phyloP scores from a whole-genome alignment of 2,329 filamentous ascomycete species.

The Colletotrichum eremochloae region DNA sequence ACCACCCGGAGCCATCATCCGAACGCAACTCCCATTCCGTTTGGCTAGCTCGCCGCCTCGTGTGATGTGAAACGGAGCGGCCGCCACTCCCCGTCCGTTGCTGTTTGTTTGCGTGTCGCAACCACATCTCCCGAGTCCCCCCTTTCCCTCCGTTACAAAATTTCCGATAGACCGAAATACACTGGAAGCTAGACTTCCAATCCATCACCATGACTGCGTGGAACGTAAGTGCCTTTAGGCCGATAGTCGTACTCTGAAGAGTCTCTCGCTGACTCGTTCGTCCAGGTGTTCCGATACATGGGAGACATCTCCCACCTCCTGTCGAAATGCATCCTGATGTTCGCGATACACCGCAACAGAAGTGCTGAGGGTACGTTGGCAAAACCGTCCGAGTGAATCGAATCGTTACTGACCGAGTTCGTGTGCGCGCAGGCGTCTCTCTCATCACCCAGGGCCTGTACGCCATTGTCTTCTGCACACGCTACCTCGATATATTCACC shows the following conservation, averaged over 20 bases:
- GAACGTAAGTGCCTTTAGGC: conserved; percentile 52
- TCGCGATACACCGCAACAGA: conserved; percentile 88
- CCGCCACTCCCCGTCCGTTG: conserved; percentile 22
- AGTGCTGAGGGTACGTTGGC: conserved; percentile 79
- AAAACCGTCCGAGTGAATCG: background rate
- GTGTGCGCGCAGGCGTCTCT: conserved; percentile 76
- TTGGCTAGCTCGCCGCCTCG: conserved; percentile 28
- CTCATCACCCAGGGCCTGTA: conserved; percentile 93
- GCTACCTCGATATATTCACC: conserved; percentile 86
- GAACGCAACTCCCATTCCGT: background rate
- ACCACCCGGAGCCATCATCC: conserved; percentile 9
- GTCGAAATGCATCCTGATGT: conserved; percentile 92
- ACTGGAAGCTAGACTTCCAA: conserved; percentile 36
- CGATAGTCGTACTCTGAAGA: background rate
- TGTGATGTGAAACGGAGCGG: conserved; percentile 42
- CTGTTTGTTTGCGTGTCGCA: conserved; percentile 38
- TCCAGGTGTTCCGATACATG: conserved; percentile 77
- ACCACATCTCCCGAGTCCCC: conserved; percentile 12
- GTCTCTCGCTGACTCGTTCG: conserved; percentile 26
- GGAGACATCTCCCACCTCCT: conserved; percentile 87
- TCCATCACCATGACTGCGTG: conserved; percentile 55
- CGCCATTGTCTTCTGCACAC: conserved; percentile 84
- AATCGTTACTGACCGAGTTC: conserved; percentile 41
- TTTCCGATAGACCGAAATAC: conserved; percentile 1
- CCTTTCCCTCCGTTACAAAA: conserved; percentile 9